Conservation (phyloP, 192 early-diverging fungal genomes). For the Backusella parvicylindrica region DNA sequence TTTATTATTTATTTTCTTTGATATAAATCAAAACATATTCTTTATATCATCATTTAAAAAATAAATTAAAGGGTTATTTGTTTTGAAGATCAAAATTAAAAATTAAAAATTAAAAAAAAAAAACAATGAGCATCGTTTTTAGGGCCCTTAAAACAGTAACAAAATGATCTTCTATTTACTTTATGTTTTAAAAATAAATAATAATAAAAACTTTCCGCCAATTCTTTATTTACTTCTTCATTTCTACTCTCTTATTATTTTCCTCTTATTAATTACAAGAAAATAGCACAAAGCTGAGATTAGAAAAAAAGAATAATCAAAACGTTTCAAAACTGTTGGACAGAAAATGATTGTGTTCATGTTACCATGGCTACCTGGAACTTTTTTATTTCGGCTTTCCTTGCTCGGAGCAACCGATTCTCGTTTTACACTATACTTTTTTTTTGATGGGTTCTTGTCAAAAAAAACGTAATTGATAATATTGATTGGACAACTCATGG, state of each 20-base stretch:
- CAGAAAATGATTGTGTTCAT: not conserved
- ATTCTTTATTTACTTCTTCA: not conserved
- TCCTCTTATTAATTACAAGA: not conserved
- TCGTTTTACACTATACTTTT: not conserved
- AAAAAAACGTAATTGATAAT: not conserved
- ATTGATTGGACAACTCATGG: not conserved
- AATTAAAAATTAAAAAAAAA: not conserved
- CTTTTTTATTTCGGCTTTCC: not conserved
- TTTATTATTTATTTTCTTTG: not conserved
- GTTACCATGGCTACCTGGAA: not conserved
- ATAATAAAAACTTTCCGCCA: not conserved
- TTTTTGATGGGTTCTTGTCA: conserved; percentile 3
- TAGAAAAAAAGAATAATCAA: not conserved
- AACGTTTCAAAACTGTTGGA: not conserved
- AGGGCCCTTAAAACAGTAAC: not conserved
- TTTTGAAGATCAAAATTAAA: not conserved
- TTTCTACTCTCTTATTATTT: not conserved
- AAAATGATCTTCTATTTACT: not conserved
- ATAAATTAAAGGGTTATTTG: not conserved
- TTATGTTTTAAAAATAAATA: not conserved
- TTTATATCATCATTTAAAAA: not conserved
- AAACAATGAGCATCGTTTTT: not conserved
- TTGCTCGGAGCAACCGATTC: not conserved
- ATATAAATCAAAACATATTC: not conserved
- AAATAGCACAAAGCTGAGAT: not conserved